Evolutionary conservation across 108 stramenopile genomes (phyloP), one percentile per base, ranked within the genome.

Genomic region (Pseudonitzschia pungens): DNA sequence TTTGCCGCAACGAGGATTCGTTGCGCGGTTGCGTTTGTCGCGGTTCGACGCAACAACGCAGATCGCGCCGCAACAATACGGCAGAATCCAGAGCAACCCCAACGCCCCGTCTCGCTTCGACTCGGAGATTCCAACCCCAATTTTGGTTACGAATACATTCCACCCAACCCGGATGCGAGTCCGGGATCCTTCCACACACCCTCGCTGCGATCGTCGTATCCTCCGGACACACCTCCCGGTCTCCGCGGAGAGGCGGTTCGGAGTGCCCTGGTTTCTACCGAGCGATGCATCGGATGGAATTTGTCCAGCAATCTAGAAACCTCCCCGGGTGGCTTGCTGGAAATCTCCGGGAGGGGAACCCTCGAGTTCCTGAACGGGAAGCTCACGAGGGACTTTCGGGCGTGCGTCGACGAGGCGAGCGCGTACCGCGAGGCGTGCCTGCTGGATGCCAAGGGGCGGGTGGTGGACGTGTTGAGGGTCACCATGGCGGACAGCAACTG

Each of bases 181-280:
- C 68, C 77, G 15, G 66, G 54, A 43, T 27, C 68, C 3, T 41
- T 40, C 22, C 24, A 43, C 43, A 57, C 48, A 10, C 51, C 69
- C 16, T 40, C 22, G 15, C 52, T 83, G 27, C 4, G 84, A 55
- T 90, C 89, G 11, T 70, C 75, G 32, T 94, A 89, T 77, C 86
- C 86, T 65, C 56, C 42, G 59, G 60, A 68, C 41, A 83, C 91
- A n/a, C 93, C 93, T 3, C 77, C 93, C 42, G 79, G 86, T 20
- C n/a, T 94, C 53, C 82, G 88, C 8, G 93, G 93, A 6, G 93
- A 94, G 68, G 93, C 93, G 6, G 89, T 94, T 27, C 89, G 90
- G 59, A 77, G 85, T 44, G 93, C 93, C 16, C 58, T 92, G 24
- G n/a, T 50, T 0, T 79, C 80, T 26, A 90, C 86, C 21, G 80